Evolutionary conservation across 2,329 filamentous ascomycete genomes (phyloP), one percentile per base, ranked within the genome.

Genomic region (Phaeosphaeriaceae sp.): DNA sequence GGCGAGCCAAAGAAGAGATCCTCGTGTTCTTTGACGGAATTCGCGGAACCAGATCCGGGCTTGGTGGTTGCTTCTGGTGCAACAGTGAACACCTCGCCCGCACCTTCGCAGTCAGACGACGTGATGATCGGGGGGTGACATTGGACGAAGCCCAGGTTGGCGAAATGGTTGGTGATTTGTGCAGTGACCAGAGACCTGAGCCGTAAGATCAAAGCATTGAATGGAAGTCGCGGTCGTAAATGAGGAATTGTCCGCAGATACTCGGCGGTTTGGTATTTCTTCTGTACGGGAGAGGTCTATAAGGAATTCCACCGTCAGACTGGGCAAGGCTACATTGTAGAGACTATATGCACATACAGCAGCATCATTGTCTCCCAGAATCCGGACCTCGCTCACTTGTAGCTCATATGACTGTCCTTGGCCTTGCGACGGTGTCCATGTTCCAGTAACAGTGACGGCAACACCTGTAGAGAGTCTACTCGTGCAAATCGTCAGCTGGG

Each of bases 21-120:
- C 66, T 75, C 63, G 19, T 54, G 56, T 28, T 60, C 61, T 26
- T 64, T 63, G 17, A 55, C 32, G 46, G 80, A 77, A 32, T 68
- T 72, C 1, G 52, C 21, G 56, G 68, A 60, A 42, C 28, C 35
- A 35, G 50, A 49, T 19, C 15, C 35, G 15, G 35, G 15, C 15
- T 30, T 53, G 49, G 59, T 53, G 32, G 71, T 61, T n/a, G 63
- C 54, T 69, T 58, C 69, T 35, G 74, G 69, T 30, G 72, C 64
- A 40, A 98, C 82, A 10, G 88, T 88, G 72, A 99, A 99, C 19
- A 96, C 94, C 75, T 98, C 94, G 0, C 95, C 95, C 1, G 94
- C 95, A 3, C 95, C 95, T 81, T 99, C 95, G 72, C 95, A 99
- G 72, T 99, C 95, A 0, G 94, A 97, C 0, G 94, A 97, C 1